Evolutionary conservation across 495 filamentous ascomycete genomes (phyloP).

Genomic region (Aspergillus bridgeri): DNA sequence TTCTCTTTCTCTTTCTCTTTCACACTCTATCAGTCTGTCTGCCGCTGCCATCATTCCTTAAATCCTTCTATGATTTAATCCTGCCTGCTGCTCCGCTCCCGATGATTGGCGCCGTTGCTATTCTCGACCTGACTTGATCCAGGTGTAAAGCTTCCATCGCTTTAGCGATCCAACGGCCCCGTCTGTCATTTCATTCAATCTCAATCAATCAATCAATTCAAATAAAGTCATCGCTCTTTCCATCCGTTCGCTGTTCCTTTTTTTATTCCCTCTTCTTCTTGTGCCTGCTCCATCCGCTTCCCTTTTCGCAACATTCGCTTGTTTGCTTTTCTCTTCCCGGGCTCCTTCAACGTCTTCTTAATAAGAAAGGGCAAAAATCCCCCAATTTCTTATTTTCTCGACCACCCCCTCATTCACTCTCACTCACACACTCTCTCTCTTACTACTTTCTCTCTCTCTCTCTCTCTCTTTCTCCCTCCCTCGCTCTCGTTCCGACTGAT

Average conservation of each 20-base stretch:
- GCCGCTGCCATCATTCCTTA: neutral
- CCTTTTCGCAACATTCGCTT: constrained; percentile 4
- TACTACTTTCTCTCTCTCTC: too few species aligned
- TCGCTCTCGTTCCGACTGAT: neutral
- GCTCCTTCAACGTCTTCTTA: neutral
- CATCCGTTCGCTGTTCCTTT: neutral
- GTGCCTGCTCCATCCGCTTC: neutral
- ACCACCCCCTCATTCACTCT: constrained; percentile 1
- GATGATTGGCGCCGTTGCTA: constrained; percentile 8
- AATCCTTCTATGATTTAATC: too few species aligned
- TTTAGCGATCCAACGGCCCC: neutral
- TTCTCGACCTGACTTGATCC: neutral
- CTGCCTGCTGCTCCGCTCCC: neutral
- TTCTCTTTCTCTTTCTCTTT: neutral
- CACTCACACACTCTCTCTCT: too few species aligned
- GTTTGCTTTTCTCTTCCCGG: constrained; percentile 3
- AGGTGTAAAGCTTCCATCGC: neutral
- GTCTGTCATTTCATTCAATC: neutral
- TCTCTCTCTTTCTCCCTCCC: too few species aligned
- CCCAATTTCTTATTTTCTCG: constrained; percentile 14
- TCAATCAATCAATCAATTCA: neutral
- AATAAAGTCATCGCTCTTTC: neutral
- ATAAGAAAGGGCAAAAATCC: constrained; percentile 2
- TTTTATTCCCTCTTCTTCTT: neutral
- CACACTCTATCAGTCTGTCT: neutral